Evolutionary conservation across 1,139 yeast genomes (phyloP).

Genomic region (Geotrichum reessii): DNA sequence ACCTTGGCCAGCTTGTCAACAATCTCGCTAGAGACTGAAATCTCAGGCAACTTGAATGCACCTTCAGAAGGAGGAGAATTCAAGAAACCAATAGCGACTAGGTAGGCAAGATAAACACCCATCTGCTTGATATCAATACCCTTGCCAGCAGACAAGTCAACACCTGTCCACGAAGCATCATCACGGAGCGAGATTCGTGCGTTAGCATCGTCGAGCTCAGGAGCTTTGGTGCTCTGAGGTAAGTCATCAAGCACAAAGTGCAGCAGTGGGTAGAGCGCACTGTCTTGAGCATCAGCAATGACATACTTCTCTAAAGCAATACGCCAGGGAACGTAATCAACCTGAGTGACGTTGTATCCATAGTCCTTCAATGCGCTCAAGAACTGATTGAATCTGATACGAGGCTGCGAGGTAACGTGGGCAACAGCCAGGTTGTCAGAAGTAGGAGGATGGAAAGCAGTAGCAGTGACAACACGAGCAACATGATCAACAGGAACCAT

Average conservation of each 20-base stretch:
- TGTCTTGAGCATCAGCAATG: constrained; percentile 61
- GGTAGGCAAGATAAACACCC: constrained; percentile 74
- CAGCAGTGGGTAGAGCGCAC: constrained; percentile 84
- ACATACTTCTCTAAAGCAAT: constrained; percentile 68
- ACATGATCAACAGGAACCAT: constrained; percentile 99
- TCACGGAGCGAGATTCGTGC: constrained; percentile 57
- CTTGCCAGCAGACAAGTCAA: constrained; percentile 58
- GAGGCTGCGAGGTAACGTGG: constrained; percentile 96
- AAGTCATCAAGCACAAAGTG: constrained; percentile 91
- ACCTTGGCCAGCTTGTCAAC: constrained; percentile 63
- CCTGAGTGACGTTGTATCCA: constrained; percentile 63
- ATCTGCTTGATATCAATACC: constrained; percentile 65
- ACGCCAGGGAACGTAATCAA: constrained; percentile 77
- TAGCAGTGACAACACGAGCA: constrained; percentile 81
- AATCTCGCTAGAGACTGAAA: constrained; percentile 53
- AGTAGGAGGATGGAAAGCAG: constrained; percentile 71
- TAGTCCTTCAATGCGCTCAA: constrained; percentile 57
- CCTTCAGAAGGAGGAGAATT: constrained; percentile 49
- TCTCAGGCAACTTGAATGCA: constrained; percentile 48
- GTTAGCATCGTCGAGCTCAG: constrained; percentile 84
- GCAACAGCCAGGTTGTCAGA: constrained; percentile 58
- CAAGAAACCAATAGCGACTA: constrained; percentile 72
- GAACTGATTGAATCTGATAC: constrained; percentile 72
- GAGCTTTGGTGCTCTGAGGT: constrained; percentile 88
- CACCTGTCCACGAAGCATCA: constrained; percentile 61